Base-by-base conservation (phyloP, 2,329 filamentous ascomycete species). In the Calonectria pteridis region DNA sequence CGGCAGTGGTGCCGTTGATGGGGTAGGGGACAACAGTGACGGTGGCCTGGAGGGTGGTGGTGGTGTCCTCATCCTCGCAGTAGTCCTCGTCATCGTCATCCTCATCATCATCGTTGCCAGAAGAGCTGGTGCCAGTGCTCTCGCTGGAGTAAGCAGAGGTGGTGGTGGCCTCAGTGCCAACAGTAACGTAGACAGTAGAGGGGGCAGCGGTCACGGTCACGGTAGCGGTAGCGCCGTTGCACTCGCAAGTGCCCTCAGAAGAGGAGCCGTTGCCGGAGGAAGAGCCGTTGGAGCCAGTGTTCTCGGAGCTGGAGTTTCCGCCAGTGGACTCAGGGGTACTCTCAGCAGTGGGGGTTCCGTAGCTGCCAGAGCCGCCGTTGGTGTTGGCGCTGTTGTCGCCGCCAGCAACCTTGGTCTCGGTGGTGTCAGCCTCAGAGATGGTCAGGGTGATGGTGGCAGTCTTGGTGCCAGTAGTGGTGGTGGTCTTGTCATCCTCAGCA, bases 21-120 rank as follows among this genome's bases (percentile, higher is more conserved):
- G 87, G 87, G 83, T 83, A 87, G 76, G 87, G 87, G 73, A 86
- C 79, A 72, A 85, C 82, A 67, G 84, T 85, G 73, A 84, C 82
- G 43, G 82, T 83, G 46, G 79, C 76, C 76, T 81, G 76, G 46
- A 79, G 72, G 73, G 81, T 81, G 66, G 81, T 79, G 76, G 79
- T 80, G 72, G 75, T 75, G 49, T 77, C 71, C 43, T 73, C 76
- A 29, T 77, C 71, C 75, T 76, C 79, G 55, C n/a, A 62, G 55
- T 62, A 35, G 23, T 62, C 55, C 14, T 62, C 55, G 9, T 62
- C 53, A 23, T 58, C 53, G 11, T 35, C 55, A 40, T 62, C 55
- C 9, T 62, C 55, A 18, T 62, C 55, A 11, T 62, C 55, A n/a
- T 37, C n/a, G 35, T 23, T 14, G 31, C 10, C 33, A 68, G 73